Evolutionary conservation across 371 early-diverging fungal species (phyloP).

Genomic region (Paramicrosporidium saccamoebae): DNA sequence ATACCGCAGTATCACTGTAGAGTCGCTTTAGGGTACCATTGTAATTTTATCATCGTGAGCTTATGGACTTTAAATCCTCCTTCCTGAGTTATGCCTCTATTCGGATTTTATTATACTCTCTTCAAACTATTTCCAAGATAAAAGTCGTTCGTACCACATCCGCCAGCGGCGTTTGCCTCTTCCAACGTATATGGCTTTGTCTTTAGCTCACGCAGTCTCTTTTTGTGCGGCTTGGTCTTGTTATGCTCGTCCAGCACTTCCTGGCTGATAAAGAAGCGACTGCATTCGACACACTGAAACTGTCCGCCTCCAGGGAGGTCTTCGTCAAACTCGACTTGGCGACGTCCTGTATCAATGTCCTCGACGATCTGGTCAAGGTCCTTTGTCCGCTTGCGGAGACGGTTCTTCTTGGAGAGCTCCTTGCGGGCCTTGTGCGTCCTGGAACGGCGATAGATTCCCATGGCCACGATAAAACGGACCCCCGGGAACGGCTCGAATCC

Average conservation of each 20-base stretch:
- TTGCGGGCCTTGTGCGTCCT: conserved; percentile 4
- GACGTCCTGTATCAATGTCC: conserved; percentile 33
- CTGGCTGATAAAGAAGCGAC: conserved; percentile 11
- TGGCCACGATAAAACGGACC: no score
- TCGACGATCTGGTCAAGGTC: conserved; percentile 72
- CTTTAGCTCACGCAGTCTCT: conserved; percentile 29
- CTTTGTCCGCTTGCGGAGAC: conserved; percentile 23
- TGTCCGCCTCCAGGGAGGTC: conserved; percentile 64
- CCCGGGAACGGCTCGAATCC: no score
- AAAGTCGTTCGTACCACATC: no score
- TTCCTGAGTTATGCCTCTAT: no score
- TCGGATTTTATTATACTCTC: no score
- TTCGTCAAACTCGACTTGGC: conserved; percentile 25
- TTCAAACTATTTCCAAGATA: no score
- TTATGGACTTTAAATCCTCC: no score
- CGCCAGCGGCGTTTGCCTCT: conserved; percentile 49
- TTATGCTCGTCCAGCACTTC: conserved; percentile 12
- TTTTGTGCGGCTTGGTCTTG: conserved; percentile 33
- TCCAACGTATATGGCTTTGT: conserved; percentile 55
- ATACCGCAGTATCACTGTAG: no score
- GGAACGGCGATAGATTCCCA: no score
- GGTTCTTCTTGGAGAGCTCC: conserved; percentile 17
- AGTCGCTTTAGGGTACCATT: no score
- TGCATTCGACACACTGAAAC: conserved; percentile 55
- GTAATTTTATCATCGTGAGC: no score